phyloP scores from a whole-genome alignment of 108 stramenopile species.

The Chaetoceros muelleri region DNA sequence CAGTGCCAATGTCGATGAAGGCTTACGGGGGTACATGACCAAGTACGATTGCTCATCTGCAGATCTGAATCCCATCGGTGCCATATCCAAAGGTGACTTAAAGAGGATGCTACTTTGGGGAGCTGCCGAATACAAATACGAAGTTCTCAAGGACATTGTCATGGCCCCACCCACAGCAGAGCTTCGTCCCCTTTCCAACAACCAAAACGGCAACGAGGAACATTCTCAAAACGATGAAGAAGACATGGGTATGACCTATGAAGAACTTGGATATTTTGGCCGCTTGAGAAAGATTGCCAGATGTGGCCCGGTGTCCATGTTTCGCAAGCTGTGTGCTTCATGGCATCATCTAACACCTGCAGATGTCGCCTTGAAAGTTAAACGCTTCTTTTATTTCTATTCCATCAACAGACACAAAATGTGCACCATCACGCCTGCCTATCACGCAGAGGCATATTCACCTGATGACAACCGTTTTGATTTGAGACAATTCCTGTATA shows the following conservation, averaged over 20 bases:
- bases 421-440: conserved; percentile 96
- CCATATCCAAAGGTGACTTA: conserved; percentile 88
- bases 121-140: conserved; percentile 50
- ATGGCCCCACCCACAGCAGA: conserved; percentile 96
- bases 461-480: conserved; percentile 99
- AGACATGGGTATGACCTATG: conserved; percentile 99
- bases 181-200: conserved; percentile 79
- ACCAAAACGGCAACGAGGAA: conserved; percentile 28
- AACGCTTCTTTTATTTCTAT: conserved; percentile 93
- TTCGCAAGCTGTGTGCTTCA: conserved; percentile 54
- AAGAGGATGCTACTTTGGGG: conserved; percentile 79
- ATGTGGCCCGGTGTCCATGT: conserved; percentile 95
- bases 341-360: conserved; percentile 74
- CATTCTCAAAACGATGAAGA: conserved; percentile 93
- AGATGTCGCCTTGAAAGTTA: conserved; percentile 83
- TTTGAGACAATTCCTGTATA: conserved; percentile 92
- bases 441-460: conserved; percentile 94
- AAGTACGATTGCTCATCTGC: conserved; percentile 99
- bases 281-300: conserved; percentile 83
- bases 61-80: conserved; percentile 97
- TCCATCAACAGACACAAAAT: conserved; percentile 97
- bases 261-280: conserved; percentile 91
- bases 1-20: conserved; percentile 97
- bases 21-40: conserved; percentile 97
- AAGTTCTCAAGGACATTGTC: conserved; percentile 78